phyloP scores from a whole-genome alignment of 257 asterid genomes.

The Catharanthus roseus region DNA sequence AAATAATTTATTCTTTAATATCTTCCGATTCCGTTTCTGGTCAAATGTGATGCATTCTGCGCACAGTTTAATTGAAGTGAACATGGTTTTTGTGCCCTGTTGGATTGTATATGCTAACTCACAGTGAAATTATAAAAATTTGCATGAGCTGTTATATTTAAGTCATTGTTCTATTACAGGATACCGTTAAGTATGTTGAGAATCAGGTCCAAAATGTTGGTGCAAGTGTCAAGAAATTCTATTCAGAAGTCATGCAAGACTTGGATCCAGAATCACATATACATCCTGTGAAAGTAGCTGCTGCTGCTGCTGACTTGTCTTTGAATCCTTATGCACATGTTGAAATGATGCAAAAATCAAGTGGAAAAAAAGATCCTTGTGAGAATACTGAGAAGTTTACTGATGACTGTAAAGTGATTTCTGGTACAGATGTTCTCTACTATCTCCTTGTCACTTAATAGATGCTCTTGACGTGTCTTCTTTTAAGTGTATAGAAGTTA shows the following conservation, averaged over 20 bases:
- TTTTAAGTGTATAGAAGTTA: background rate
- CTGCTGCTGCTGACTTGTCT: conserved; percentile 52
- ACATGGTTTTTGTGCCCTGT: background rate
- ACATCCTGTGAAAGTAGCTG: conserved; percentile 45
- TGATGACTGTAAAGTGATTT: conserved; percentile 34
- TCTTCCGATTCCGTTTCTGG: background rate
- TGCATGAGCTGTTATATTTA: background rate
- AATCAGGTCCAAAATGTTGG: conserved; percentile 77
- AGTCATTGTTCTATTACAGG: conserved; percentile 30
- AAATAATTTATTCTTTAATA: background rate
- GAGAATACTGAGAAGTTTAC: conserved; percentile 24
- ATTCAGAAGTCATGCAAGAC: conserved; percentile 71
- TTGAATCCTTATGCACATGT: conserved; percentile 37
- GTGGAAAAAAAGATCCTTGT: conserved; percentile 22
- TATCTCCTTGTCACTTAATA: background rate
- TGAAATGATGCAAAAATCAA: conserved; percentile 37
- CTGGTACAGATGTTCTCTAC: conserved; percentile 20
- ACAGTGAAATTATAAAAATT: background rate
- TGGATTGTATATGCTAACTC: background rate
- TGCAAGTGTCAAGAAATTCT: conserved; percentile 62
- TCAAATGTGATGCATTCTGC: background rate
- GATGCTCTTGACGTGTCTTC: background rate
- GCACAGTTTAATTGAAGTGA: background rate
- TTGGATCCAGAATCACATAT: conserved; percentile 37
- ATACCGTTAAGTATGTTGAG: conserved; percentile 66